Evolutionary conservation across 2,329 filamentous ascomycete genomes (phyloP).

Genomic region (Curvularia lunata): DNA sequence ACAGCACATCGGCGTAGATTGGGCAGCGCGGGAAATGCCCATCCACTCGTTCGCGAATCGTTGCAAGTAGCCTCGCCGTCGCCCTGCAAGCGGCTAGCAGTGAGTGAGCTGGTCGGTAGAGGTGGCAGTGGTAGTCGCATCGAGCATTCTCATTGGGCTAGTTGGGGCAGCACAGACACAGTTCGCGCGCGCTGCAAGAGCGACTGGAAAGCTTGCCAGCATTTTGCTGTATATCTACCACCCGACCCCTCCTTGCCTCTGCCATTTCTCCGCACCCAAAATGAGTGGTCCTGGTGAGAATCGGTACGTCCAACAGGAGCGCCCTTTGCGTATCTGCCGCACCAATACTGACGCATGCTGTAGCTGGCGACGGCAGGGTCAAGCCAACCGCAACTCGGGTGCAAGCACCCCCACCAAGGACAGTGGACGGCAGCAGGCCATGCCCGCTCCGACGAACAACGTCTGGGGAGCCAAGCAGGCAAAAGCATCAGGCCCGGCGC

Average conservation of each 20-base stretch:
- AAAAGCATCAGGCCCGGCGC: conserved; percentile 33
- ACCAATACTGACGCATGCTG: conserved; percentile 22
- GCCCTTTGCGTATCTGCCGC: not conserved
- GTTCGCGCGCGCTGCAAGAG: conserved; percentile 32
- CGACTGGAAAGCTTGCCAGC: conserved; percentile 30
- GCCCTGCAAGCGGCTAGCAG: conserved; percentile 24
- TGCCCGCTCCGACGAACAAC: conserved; percentile 41
- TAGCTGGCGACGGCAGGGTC: conserved; percentile 48
- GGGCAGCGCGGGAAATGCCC: conserved; percentile 17
- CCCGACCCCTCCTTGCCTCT: conserved; percentile 35
- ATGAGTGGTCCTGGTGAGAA: conserved; percentile 51
- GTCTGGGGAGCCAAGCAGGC: conserved; percentile 44
- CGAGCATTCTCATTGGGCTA: conserved; percentile 28
- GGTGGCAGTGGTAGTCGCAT: conserved; percentile 15
- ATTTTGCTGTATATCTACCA: conserved; percentile 36
- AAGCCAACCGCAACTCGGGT: conserved; percentile 41
- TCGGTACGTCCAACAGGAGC: conserved; percentile 31
- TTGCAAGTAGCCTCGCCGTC: conserved; percentile 14
- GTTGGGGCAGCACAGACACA: conserved; percentile 26
- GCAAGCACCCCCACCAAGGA: conserved; percentile 45
- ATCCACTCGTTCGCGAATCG: conserved; percentile 23
- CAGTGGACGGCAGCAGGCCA: conserved; percentile 42
- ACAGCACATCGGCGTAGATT: conserved; percentile 27
- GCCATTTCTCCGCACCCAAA: conserved; percentile 33
- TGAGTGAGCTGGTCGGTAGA: conserved; percentile 27